These are phyloP conservation scores for Ampelomyces quisqualis DNA, from an alignment of 2,329 filamentous ascomycete genomes.

Conservation along the genomic window DNA sequence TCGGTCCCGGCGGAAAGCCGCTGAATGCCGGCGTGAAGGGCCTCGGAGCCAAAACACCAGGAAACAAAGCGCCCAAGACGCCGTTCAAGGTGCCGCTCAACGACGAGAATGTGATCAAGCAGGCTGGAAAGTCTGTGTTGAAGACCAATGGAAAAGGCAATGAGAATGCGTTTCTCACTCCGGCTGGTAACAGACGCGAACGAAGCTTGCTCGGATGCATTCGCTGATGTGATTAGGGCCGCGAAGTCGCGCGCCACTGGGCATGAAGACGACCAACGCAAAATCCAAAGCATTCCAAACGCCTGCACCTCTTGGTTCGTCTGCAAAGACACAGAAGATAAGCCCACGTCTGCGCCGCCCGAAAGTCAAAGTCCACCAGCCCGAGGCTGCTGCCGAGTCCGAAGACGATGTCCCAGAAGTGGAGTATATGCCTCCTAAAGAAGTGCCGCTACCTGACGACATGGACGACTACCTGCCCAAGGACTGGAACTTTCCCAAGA, in stretches of 20 bases:
- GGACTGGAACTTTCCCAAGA: slow-evolving; percentile 53
- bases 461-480: slow-evolving; percentile 64
- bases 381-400: slow-evolving; percentile 54
- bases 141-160: slow-evolving; percentile 59
- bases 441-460: slow-evolving; percentile 62
- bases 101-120: slow-evolving; percentile 78
- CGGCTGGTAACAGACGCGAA: slow-evolving; percentile 60
- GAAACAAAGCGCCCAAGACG: slow-evolving; percentile 74
- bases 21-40: slow-evolving; percentile 64
- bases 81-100: slow-evolving; percentile 75
- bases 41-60: slow-evolving; percentile 75
- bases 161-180: slow-evolving; percentile 72
- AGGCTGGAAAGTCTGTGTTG: slow-evolving; percentile 60
- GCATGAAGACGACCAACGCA: slow-evolving; percentile 94
- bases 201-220: slow-evolving; percentile 1
- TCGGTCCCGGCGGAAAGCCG: slow-evolving; percentile 69
- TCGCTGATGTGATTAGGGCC: slow-evolving; percentile 9
- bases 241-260: slow-evolving; percentile 75
- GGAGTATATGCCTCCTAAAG: slow-evolving; percentile 83
- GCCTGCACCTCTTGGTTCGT: slow-evolving; percentile 59
- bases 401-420: slow-evolving; percentile 69
- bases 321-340: slow-evolving; percentile 66
- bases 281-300: slow-evolving; percentile 71
- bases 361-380: slow-evolving; percentile 64
- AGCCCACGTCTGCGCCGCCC: slow-evolving; percentile 58